phyloP scores from a whole-genome alignment of 1,284 basidiomycete species.

The Papiliotrema flavescens region DNA sequence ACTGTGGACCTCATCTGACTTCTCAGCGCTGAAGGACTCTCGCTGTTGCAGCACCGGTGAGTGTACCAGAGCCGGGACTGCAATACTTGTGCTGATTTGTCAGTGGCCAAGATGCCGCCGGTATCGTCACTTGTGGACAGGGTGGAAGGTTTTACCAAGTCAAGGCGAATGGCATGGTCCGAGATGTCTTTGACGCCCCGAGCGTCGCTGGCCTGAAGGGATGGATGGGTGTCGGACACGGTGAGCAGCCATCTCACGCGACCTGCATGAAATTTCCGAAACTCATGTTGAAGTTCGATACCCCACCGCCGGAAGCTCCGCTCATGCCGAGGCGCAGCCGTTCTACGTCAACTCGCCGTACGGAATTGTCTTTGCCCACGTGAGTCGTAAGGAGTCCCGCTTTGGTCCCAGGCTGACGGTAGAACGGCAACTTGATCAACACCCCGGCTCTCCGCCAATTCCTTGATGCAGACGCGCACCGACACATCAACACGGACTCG shows the following conservation, averaged over 20 bases:
- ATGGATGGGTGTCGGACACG: conserved; percentile 97
- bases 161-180: conserved; percentile 99
- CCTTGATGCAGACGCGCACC: conserved; percentile 94
- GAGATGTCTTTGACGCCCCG: conserved; percentile 88
- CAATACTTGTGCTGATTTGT: conserved; percentile 9
- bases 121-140: conserved; percentile 92
- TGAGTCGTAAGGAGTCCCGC: conserved; percentile 50
- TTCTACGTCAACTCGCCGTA: conserved; percentile 98
- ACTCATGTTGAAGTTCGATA: conserved; percentile 67
- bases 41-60: conserved; percentile 79
- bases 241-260: conserved; percentile 52
- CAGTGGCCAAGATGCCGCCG: conserved; percentile 92
- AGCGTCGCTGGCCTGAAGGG: conserved; percentile 77
- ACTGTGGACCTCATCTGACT: background rate
- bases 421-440: conserved; percentile 99
- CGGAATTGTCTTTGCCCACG: conserved; percentile 96
- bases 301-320: conserved; percentile 95
- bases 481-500: conserved; percentile 98
- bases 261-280: background rate
- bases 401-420: conserved; percentile 5
- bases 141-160: conserved; percentile 96
- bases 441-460: conserved; percentile 78
- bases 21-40: conserved; percentile 68
- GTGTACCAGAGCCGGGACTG: conserved; percentile 3
- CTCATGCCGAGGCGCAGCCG: conserved; percentile 97